Conservation (phyloP, 768 basidiomycete species). For the Amyloporia xantha region DNA sequence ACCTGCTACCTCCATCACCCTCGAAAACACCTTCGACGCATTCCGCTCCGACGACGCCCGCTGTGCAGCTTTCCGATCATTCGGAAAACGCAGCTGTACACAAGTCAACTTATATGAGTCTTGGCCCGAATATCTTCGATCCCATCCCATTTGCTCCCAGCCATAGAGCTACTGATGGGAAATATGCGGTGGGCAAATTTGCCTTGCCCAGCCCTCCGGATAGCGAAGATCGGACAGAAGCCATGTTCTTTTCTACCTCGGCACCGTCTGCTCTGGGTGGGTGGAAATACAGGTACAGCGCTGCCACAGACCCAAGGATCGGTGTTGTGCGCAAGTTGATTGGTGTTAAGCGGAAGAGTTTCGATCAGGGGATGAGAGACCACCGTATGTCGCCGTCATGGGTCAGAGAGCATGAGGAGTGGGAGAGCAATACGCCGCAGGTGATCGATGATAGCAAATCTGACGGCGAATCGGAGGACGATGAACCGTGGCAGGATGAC, state of each 20-base stretch:
- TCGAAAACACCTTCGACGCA: constrained; percentile 40
- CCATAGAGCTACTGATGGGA: constrained; percentile 60
- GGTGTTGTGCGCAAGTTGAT: constrained; percentile 62
- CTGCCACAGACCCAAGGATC: constrained; percentile 65
- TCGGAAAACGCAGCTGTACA: constrained; percentile 17
- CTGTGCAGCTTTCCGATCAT: constrained; percentile 37
- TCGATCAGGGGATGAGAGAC: constrained; percentile 30
- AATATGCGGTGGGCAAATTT: constrained; percentile 74
- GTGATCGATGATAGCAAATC: constrained; percentile 31
- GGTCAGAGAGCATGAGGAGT: constrained; percentile 42
- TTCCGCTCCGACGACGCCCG: constrained; percentile 47
- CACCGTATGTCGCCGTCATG: constrained; percentile 35
- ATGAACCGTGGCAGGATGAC: constrained; percentile 30
- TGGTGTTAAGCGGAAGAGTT: constrained; percentile 60
- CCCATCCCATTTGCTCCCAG: constrained; percentile 67
- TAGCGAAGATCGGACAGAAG: constrained; percentile 27
- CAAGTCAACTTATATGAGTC: constrained; percentile 12
- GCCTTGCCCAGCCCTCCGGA: constrained; percentile 57
- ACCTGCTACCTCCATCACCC: constrained; percentile 46
- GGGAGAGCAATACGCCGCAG: constrained; percentile 31
- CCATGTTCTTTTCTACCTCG: neutral
- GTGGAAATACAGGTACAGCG: constrained; percentile 51
- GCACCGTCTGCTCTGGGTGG: constrained; percentile 16
- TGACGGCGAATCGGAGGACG: constrained; percentile 34
- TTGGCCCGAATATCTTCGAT: constrained; percentile 43